A percentile compares a stretch with the other conserved stretches of the same genome.
These are phyloP conservation scores for Panicum hallii DNA, from an alignment of 202 grass and related monocot species.

Conservation along the genomic window DNA sequence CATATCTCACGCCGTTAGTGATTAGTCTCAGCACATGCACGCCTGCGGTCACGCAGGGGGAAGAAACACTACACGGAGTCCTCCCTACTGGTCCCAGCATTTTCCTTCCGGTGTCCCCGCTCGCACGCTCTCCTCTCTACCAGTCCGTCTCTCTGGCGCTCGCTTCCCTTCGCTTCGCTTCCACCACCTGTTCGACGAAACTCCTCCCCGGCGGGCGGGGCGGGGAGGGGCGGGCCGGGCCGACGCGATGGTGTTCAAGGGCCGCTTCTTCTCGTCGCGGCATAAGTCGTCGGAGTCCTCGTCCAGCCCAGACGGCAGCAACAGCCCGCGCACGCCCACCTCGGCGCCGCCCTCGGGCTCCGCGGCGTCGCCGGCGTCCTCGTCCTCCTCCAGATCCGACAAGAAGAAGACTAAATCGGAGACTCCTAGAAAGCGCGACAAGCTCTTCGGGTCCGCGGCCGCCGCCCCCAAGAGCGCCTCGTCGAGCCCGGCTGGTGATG, in stretches of 20 bases:
- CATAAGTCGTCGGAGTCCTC: slow-evolving; percentile 75
- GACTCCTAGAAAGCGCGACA: slow-evolving; percentile 69
- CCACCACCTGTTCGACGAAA: slow-evolving; percentile 46
- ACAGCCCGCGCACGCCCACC: slow-evolving; percentile 85
- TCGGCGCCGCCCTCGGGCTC: slow-evolving; percentile 56
- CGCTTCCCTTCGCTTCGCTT: slow-evolving; percentile 13
- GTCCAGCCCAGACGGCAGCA: slow-evolving; percentile 84
- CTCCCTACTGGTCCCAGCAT: slow-evolving; percentile 12
- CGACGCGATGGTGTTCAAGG: slow-evolving; percentile 88
- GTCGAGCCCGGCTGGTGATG: slow-evolving; percentile 45
- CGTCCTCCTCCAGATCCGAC: slow-evolving; percentile 74
- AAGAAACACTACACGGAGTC: not conserved
- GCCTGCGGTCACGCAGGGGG: too few relatives aligned
- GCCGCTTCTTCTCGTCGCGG: slow-evolving; percentile 91
- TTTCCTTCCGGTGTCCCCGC: slow-evolving; percentile 25
- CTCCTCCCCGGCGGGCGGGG: slow-evolving; percentile 14
- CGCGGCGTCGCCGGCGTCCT: slow-evolving; percentile 53
- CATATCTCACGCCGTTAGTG: too few relatives aligned
- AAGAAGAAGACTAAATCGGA: slow-evolving; percentile 75
- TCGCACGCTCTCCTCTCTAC: slow-evolving; percentile 9
- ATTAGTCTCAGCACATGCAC: too few relatives aligned
- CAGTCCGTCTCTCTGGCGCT: not conserved
- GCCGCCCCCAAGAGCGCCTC: slow-evolving; percentile 23
- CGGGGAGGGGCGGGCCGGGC: not conserved
- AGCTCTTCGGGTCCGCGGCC: slow-evolving; percentile 53